These are phyloP conservation scores for Huntiella abstrusa DNA, from an alignment of 2,329 filamentous ascomycete species.

Conservation along the genomic window DNA sequence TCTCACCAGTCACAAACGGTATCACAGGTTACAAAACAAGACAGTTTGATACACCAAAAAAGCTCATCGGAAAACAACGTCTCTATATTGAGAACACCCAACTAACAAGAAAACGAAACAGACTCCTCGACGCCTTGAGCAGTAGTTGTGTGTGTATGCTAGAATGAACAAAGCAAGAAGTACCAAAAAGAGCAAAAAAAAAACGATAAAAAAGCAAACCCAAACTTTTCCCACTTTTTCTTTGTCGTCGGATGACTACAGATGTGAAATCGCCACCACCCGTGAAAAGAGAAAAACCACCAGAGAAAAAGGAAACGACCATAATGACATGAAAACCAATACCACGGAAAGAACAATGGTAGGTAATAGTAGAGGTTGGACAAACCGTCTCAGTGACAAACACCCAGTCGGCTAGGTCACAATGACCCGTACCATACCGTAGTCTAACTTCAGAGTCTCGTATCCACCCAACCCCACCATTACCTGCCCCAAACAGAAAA, in stretches of 20 bases:
- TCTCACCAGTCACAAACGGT: neutral
- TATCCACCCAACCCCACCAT: neutral
- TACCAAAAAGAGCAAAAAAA: neutral
- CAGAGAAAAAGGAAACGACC: slow-evolving; percentile 1
- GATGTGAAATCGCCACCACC: neutral
- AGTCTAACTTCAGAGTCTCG: neutral
- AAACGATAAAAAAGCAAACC: slow-evolving; percentile 5
- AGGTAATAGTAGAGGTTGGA: too few species aligned
- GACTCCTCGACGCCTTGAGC: slow-evolving; percentile 11
- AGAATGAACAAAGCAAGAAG: neutral
- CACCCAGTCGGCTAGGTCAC: too few species aligned
- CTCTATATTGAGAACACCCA: neutral
- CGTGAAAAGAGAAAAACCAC: neutral
- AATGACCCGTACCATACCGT: neutral
- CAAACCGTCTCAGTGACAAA: neutral
- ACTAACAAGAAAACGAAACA: slow-evolving; percentile 9
- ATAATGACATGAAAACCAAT: neutral
- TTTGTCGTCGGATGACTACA: neutral
- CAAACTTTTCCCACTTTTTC: slow-evolving; percentile 8
- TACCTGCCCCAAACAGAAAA: neutral
- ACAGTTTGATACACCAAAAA: too few species aligned
- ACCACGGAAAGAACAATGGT: neutral
- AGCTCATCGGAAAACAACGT: slow-evolving; percentile 4
- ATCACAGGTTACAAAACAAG: too few species aligned
- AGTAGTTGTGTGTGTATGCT: slow-evolving; percentile 8